phyloP scores from a whole-genome alignment of 2,329 filamentous ascomycete species.

The Kalmusia sp. region DNA sequence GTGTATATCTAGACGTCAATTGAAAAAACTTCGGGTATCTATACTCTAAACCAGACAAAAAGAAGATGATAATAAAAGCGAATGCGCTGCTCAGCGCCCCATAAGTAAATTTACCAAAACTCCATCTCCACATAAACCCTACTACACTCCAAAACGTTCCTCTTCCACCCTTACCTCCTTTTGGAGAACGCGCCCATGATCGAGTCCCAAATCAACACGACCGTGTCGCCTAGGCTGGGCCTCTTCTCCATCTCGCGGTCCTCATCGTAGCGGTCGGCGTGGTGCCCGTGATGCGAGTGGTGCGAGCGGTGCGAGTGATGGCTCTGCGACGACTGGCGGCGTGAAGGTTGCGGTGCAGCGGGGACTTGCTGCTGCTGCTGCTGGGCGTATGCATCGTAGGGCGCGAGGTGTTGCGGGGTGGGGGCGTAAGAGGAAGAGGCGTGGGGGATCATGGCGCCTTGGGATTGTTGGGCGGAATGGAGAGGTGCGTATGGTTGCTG shows the following conservation, averaged over 20 bases:
- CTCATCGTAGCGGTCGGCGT: not conserved
- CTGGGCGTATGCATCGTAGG: conserved; percentile 3
- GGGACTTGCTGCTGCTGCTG: not conserved
- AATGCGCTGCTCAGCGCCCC: too few species aligned
- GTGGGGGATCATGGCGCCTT: conserved; percentile 4
- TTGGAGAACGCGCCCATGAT: conserved; percentile 15
- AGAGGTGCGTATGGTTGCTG: conserved; percentile 71
- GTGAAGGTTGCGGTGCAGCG: not conserved
- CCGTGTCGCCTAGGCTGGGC: conserved; percentile 25
- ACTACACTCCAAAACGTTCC: too few species aligned
- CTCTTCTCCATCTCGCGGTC: conserved; percentile 14
- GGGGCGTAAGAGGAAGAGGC: conserved; percentile 5
- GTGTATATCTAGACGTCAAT: too few species aligned
- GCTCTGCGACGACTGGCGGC: conserved; percentile 6
- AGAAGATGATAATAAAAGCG: too few species aligned
- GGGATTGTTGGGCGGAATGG: conserved; percentile 2
- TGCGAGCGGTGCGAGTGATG: conserved; percentile 15
- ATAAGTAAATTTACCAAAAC: too few species aligned
- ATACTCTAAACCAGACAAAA: too few species aligned
- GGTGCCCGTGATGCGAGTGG: conserved; percentile 10
- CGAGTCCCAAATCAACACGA: conserved; percentile 17
- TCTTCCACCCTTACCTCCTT: too few species aligned
- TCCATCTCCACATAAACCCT: too few species aligned
- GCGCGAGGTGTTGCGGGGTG: conserved; percentile 3
- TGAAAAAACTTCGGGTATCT: too few species aligned